A percentile compares a stretch with the other conserved stretches of the same genome.
Evolutionary conservation across 345 rosid species (phyloP).

Genomic region (Sonneratia alba): DNA sequence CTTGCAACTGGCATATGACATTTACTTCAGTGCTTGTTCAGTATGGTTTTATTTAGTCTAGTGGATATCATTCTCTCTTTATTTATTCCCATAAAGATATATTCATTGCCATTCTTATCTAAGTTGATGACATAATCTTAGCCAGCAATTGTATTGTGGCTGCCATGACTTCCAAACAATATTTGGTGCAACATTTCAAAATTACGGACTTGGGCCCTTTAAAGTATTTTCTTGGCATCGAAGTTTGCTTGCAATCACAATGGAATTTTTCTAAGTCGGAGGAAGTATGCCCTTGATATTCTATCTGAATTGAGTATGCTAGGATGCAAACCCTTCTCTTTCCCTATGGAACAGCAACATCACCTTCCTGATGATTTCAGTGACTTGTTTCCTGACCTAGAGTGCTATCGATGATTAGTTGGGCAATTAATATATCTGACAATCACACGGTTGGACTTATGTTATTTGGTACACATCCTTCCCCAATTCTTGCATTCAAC

Average conservation of each 20-base stretch:
- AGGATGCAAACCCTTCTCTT: background rate
- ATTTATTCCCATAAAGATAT: background rate
- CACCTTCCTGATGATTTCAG: too few species aligned
- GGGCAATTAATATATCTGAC: background rate
- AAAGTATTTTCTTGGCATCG: background rate
- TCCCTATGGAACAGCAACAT: background rate
- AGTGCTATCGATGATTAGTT: rapidly evolving
- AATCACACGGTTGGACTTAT: background rate
- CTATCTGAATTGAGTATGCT: background rate
- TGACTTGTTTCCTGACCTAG: rapidly evolving
- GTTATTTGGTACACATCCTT: background rate
- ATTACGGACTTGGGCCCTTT: background rate
- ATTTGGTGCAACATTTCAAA: background rate
- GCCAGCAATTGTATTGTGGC: background rate
- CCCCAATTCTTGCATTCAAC: background rate
- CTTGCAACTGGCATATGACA: background rate
- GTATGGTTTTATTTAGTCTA: background rate
- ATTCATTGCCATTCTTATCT: background rate
- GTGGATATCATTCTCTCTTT: background rate
- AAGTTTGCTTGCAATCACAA: background rate
- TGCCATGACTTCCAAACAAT: background rate
- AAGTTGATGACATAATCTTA: background rate
- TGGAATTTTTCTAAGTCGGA: background rate
- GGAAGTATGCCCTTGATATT: background rate
- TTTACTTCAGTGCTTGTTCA: background rate